Base-by-base conservation (phyloP, 352 stramenopile species). In the Peronospora belbahrii region DNA sequence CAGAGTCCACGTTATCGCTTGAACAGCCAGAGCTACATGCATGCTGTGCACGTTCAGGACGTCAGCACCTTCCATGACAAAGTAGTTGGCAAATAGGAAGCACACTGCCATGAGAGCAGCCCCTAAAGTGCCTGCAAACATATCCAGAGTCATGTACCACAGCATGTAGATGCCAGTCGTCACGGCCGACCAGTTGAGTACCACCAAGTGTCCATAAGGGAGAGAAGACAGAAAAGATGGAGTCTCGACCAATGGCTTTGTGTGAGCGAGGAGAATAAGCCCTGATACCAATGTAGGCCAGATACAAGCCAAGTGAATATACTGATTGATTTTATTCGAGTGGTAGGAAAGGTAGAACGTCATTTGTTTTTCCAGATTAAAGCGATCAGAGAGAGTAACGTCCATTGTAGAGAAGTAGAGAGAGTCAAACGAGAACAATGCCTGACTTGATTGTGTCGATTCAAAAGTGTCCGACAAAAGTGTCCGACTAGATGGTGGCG, bases 331-430 rank as follows among this genome's bases (percentile, higher is more conserved):
- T 38, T 67, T 70, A 64, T 95, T 78, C 63, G 78, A 60, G 45
- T 95, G 83, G 67, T 95, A 95, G 19, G 76, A 88, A 30, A 88
- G 54, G 65, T 94, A 94, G 70, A 94, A 94, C 23, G 65, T 67
- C 20, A 94, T 52, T 40, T 92, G 80, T 54, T 89, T 87, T 62
- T 94, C 82, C 44, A 94, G 62, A 52, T 88, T 52, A 53, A 91
- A 91, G 42, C 79, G 78, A 33, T 88, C 72, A 0, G 51, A 35
- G 45, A 82, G n/a, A n/a, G n/a, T 49, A 34, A 67, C 63, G n/a
- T 53, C 59, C 62, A 65, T 70, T 18, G 5, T 32, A 35, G 23
- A 6, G 9, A 35, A 8, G 18, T 15, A 3, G 15, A 20, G 28
- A 9, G 24, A 11, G 34, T 8, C 19, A 15, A 11, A 33, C 28